Conservation (phyloP, 1,284 basidiomycete genomes). For the Pyrrhoderma noxium region DNA sequence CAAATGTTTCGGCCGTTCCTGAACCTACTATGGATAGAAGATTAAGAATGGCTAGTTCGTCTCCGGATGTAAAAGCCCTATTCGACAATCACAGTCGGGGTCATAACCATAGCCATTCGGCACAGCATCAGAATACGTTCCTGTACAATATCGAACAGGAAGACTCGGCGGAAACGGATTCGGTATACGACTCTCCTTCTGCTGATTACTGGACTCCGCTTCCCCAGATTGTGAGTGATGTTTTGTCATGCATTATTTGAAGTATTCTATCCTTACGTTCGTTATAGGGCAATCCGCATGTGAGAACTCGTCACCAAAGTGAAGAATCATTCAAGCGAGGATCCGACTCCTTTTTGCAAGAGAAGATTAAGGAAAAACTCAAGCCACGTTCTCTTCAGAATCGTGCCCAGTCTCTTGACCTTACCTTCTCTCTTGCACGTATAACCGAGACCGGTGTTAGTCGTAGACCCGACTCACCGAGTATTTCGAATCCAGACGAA, state of each 20-base stretch:
- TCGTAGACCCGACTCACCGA: constrained; percentile 66
- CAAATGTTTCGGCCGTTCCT: constrained; percentile 12
- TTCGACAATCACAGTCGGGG: constrained; percentile 56
- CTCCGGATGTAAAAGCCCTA: constrained; percentile 91
- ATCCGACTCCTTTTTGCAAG: constrained; percentile 81
- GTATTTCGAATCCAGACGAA: constrained; percentile 62
- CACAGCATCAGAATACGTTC: constrained; percentile 42
- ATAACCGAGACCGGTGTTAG: constrained; percentile 62
- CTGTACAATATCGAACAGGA: constrained; percentile 69
- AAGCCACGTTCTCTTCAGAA: constrained; percentile 73
- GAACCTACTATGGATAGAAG: constrained; percentile 53
- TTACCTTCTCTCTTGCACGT: constrained; percentile 69
- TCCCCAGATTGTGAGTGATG: constrained; percentile 58
- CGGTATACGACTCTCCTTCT: constrained; percentile 17
- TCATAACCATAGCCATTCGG: constrained; percentile 11
- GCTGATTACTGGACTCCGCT: constrained; percentile 69
- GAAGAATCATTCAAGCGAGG: constrained; percentile 78
- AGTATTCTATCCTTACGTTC: background rate
- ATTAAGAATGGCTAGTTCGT: constrained; percentile 77
- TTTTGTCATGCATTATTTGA: constrained; percentile 9
- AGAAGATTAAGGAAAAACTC: constrained; percentile 74
- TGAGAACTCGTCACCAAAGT: constrained; percentile 39
- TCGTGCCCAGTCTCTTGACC: constrained; percentile 73
- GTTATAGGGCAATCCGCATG: no score
- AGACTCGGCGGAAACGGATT: constrained; percentile 38